Percentiles rank a stretch among this genome's conserved stretches.
These are phyloP conservation scores for Trichoderma sp. DNA, from an alignment of 2,329 filamentous ascomycete genomes.

Conservation along the genomic window DNA sequence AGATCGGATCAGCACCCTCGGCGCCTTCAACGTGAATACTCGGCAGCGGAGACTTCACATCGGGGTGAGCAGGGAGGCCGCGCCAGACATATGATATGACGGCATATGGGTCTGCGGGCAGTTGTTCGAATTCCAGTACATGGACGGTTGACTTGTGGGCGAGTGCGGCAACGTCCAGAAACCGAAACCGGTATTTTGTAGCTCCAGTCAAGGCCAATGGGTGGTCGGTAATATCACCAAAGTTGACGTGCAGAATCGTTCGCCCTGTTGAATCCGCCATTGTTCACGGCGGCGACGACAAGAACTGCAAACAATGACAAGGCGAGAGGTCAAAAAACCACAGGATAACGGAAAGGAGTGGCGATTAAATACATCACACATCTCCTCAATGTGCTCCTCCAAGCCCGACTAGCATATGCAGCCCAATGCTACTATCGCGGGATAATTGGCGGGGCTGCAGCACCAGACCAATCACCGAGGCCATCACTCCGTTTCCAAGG, in stretches of 20 bases:
- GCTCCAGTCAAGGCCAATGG: background rate
- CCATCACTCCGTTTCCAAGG: background rate
- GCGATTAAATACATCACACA: background rate
- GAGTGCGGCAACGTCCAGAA: conserved; percentile 5
- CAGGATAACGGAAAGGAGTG: background rate
- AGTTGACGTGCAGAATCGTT: conserved; percentile 4
- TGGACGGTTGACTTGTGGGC: background rate
- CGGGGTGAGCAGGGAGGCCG: background rate
- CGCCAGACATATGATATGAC: conserved; percentile 24
- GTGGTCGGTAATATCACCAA: conserved; percentile 4
- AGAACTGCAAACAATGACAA: background rate
- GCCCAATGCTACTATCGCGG: background rate
- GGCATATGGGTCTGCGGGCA: background rate
- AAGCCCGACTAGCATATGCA: background rate
- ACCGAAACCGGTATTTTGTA: conserved; percentile 7
- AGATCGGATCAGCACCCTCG: conserved; percentile 7
- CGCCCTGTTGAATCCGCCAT: background rate
- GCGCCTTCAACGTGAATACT: background rate
- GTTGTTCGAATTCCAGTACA: conserved; percentile 10
- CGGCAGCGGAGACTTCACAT: background rate
- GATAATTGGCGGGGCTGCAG: conserved; percentile 8
- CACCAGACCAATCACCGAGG: conserved; percentile 21
- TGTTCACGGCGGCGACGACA: too few relatives aligned
- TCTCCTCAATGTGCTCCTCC: background rate
- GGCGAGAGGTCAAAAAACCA: background rate